A percentile compares a stretch with the other conserved stretches of the same genome.
Evolutionary conservation across 331 rosid species (phyloP).

Genomic region (Rhamnella rubrinervis): DNA sequence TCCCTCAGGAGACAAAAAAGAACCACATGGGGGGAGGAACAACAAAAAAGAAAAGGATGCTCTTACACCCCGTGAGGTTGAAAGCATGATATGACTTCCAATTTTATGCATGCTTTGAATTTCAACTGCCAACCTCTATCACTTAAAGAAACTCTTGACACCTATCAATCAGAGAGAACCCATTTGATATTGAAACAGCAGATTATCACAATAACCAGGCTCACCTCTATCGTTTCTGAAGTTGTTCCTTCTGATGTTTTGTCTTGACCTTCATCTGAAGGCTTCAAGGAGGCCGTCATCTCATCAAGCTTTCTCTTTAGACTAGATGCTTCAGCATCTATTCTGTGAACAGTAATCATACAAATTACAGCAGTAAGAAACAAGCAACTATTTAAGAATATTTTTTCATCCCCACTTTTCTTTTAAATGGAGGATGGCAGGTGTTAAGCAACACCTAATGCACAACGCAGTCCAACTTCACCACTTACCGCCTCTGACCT

Average conservation of each 20-base stretch:
- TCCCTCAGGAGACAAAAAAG: too few relatives aligned
- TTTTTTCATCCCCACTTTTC: background rate
- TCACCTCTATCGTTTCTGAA: constrained; percentile 70
- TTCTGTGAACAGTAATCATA: constrained; percentile 50
- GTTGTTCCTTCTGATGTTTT: constrained; percentile 54
- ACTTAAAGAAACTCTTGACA: too few relatives aligned
- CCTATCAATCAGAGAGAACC: background rate
- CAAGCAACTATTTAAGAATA: background rate
- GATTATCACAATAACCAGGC: constrained; percentile 14
- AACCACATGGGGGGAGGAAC: too few relatives aligned
- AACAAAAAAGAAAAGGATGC: too few relatives aligned
- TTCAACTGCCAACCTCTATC: too few relatives aligned
- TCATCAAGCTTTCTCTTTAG: constrained; percentile 71
- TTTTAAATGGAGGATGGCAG: too few relatives aligned
- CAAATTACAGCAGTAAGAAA: background rate
- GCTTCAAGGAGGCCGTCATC: constrained; percentile 45
- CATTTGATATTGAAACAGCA: background rate
- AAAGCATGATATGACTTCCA: too few relatives aligned
- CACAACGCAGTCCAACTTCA: too few relatives aligned
- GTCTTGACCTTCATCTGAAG: constrained; percentile 45
- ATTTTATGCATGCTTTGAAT: too few relatives aligned
- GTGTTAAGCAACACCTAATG: too few relatives aligned
- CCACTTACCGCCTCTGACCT: too few relatives aligned
- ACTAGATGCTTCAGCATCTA: constrained; percentile 65
- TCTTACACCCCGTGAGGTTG: too few relatives aligned